Conservation (phyloP, 2,329 filamentous ascomycete species). For the Aspergillus tubingensis region DNA sequence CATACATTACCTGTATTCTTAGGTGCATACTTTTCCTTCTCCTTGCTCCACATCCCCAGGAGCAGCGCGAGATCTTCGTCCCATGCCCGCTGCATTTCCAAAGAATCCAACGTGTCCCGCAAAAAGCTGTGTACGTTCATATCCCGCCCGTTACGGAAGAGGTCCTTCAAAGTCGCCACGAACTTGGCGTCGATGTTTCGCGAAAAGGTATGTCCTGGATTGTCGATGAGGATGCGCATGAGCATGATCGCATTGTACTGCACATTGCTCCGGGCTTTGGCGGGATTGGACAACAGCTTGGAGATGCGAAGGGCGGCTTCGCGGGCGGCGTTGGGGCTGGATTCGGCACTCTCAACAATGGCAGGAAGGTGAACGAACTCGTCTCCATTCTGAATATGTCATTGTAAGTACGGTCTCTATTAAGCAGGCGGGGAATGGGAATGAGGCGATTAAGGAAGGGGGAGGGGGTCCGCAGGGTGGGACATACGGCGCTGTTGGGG, state of each 20-base stretch:
- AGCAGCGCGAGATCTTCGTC: slow-evolving; percentile 74
- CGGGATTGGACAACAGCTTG: slow-evolving; percentile 76
- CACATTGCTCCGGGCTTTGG: slow-evolving; percentile 64
- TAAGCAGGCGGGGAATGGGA: not conserved
- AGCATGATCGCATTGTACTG: slow-evolving; percentile 99
- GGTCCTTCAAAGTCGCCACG: slow-evolving; percentile 70
- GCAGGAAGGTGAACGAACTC: slow-evolving; percentile 90
- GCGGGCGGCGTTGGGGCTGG: slow-evolving; percentile 79
- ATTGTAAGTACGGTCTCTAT: slow-evolving; percentile 1
- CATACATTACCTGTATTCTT: slow-evolving; percentile 40
- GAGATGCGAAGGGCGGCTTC: slow-evolving; percentile 79
- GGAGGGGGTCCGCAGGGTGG: not conserved
- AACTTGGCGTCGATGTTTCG: slow-evolving; percentile 86
- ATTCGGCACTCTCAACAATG: slow-evolving; percentile 94
- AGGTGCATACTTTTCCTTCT: slow-evolving; percentile 66
- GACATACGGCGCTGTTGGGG: slow-evolving; percentile 56
- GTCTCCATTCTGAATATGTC: slow-evolving; percentile 63
- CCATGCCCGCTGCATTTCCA: slow-evolving; percentile 69
- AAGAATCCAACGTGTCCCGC: slow-evolving; percentile 78
- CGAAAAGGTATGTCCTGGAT: slow-evolving; percentile 89
- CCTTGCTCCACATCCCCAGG: slow-evolving; percentile 84
- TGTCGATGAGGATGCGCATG: slow-evolving; percentile 85
- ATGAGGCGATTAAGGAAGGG: slow-evolving; percentile 4
- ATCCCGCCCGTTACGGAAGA: slow-evolving; percentile 72
- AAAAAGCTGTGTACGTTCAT: slow-evolving; percentile 80